phyloP scores from a whole-genome alignment of 2,329 filamentous ascomycete species.

The Xenosphaeropsis pyriputrescens region DNA sequence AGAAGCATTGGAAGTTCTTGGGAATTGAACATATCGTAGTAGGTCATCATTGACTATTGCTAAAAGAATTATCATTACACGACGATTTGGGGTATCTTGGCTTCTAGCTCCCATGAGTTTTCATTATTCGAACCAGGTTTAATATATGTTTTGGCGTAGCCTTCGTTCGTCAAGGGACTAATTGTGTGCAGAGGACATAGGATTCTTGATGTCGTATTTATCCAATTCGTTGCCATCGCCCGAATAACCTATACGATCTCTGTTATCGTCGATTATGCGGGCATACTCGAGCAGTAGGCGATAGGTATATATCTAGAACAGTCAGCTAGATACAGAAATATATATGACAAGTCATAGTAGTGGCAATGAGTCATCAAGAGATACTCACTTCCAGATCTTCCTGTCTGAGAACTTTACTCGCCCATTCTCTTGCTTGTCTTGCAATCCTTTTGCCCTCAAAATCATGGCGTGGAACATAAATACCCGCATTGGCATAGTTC shows the following conservation, averaged over 20 bases:
- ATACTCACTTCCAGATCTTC: constrained; percentile 55
- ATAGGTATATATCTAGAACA: constrained; percentile 35
- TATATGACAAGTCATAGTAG: neutral
- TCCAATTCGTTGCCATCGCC: constrained; percentile 18
- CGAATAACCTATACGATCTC: constrained; percentile 18
- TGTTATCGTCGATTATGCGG: constrained; percentile 21
- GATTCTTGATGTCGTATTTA: constrained; percentile 11
- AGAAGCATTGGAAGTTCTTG: too few species aligned
- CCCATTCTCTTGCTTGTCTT: constrained; percentile 53
- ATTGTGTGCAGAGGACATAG: constrained; percentile 4
- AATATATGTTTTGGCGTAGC: too few species aligned
- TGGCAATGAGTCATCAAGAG: constrained; percentile 22
- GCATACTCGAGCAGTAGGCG: constrained; percentile 52
- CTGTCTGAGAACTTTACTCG: constrained; percentile 50
- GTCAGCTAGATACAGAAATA: constrained; percentile 2
- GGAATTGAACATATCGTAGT: too few species aligned
- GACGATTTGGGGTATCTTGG: too few species aligned
- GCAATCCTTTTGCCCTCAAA: constrained; percentile 52
- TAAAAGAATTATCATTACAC: too few species aligned
- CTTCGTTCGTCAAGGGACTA: neutral
- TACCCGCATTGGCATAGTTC: constrained; percentile 22
- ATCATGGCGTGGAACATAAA: constrained; percentile 24
- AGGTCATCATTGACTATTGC: too few species aligned
- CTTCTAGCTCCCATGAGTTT: too few species aligned
- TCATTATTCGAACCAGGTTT: too few species aligned